These are phyloP conservation scores for Eragrostis tef DNA, from an alignment of 202 grass and related monocot species.

Conservation along the genomic window DNA sequence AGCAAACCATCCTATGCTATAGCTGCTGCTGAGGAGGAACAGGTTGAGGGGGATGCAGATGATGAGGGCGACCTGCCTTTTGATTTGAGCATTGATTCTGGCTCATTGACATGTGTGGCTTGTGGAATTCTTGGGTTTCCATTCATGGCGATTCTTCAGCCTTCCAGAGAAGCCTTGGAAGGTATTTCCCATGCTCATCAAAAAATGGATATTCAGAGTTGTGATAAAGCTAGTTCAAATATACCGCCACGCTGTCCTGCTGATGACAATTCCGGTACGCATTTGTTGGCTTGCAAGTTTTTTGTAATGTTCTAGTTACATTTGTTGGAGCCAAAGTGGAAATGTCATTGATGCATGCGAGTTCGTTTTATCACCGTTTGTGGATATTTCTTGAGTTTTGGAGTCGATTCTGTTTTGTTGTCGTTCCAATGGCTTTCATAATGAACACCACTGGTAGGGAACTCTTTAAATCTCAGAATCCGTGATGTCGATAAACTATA, in stretches of 20 bases:
- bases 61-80: constrained; percentile 80
- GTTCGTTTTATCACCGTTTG: background rate
- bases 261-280: constrained; percentile 56
- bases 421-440: background rate
- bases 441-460: background rate
- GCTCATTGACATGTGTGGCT: constrained; percentile 95
- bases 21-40: constrained; percentile 33
- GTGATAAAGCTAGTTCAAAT: no score
- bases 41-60: constrained; percentile 41
- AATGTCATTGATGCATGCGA: constrained; percentile 15
- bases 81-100: constrained; percentile 91
- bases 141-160: constrained; percentile 96
- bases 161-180: constrained; percentile 72
- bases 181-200: constrained; percentile 56
- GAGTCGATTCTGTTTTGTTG: background rate
- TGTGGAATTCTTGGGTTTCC: constrained; percentile 98
- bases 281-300: constrained; percentile 18
- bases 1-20: constrained; percentile 29
- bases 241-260: constrained; percentile 30
- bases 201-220: constrained; percentile 42
- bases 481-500: background rate
- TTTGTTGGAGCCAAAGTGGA: constrained; percentile 13
- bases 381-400: background rate
- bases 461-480: background rate
- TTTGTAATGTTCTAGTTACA: constrained; percentile 10